These are phyloP conservation scores for Thalia dealbata DNA, from an alignment of 176 grass and related monocot genomes.

Conservation along the genomic window DNA sequence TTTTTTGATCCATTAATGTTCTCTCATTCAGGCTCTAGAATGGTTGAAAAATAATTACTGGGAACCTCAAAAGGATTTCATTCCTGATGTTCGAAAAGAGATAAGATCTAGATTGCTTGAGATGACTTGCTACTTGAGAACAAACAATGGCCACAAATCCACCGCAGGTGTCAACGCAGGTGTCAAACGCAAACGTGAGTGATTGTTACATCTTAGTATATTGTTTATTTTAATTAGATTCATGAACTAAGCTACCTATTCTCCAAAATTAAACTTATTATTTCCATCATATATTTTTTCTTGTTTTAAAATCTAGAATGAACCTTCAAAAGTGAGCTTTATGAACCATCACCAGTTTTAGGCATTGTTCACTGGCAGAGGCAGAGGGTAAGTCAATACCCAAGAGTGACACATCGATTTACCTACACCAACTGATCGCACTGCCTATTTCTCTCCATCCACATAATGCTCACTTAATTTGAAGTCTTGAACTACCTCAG, in stretches of 20 bases:
- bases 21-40: conserved; percentile 65
- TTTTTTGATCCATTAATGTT: conserved; percentile 3
- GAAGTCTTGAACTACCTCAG: too few relatives aligned
- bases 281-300: not conserved
- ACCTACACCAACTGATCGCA: too few relatives aligned
- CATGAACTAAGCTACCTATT: not conserved
- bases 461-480: too few relatives aligned
- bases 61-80: conserved; percentile 58
- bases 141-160: conserved; percentile 26
- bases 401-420: too few relatives aligned
- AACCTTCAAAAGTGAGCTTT: too few relatives aligned
- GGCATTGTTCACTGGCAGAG: too few relatives aligned
- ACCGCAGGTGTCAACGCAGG: conserved; percentile 46
- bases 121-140: conserved; percentile 38
- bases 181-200: conserved; percentile 67
- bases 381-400: too few relatives aligned
- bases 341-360: too few relatives aligned
- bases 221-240: not conserved
- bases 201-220: not conserved
- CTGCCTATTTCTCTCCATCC: too few relatives aligned
- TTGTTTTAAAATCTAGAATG: not conserved
- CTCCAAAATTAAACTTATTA: not conserved
- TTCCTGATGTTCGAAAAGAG: conserved; percentile 62
- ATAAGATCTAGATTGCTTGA: conserved; percentile 45
- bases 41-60: conserved; percentile 83